Percentiles rank a stretch among this genome's conserved stretches.
phyloP scores from a whole-genome alignment of 192 early-diverging fungal genomes.

The Linnemannia schmuckeri region DNA sequence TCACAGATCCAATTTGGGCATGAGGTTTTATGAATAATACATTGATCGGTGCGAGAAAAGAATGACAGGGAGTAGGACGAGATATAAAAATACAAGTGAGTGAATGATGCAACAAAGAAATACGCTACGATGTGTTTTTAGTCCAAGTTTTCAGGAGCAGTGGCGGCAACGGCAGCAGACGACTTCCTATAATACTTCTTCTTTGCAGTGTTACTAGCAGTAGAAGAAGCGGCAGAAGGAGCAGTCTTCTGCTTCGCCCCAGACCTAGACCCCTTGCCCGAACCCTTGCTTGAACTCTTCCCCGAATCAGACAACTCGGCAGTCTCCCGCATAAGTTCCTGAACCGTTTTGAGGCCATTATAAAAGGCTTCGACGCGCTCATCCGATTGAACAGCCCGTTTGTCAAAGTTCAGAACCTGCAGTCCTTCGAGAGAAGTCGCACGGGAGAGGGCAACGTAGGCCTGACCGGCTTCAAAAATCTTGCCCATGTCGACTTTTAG shows the following conservation, averaged over 20 bases:
- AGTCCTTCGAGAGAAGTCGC: constrained; percentile 76
- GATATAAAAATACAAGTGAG: no score
- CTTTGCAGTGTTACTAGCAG: no score
- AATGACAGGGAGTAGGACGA: no score
- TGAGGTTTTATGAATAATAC: background rate
- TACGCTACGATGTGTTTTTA: no score
- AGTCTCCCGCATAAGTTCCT: constrained; percentile 22
- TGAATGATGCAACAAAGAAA: no score
- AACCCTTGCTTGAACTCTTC: background rate
- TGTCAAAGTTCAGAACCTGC: constrained; percentile 78
- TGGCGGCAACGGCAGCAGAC: no score
- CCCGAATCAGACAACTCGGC: background rate
- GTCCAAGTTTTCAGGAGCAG: no score
- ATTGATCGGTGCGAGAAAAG: no score
- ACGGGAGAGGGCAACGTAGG: constrained; percentile 85
- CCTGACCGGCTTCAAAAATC: constrained; percentile 70
- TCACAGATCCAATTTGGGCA: no score
- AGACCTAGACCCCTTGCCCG: background rate
- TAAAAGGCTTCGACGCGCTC: constrained; percentile 78
- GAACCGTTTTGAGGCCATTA: constrained; percentile 32
- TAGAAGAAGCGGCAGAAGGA: no score
- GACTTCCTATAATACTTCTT: no score
- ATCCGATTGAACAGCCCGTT: constrained; percentile 72
- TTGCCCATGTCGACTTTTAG: constrained; percentile 80
- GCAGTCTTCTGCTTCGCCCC: background rate